Conservation (phyloP, 306 rosid genomes). For the Corylus avellana region DNA sequence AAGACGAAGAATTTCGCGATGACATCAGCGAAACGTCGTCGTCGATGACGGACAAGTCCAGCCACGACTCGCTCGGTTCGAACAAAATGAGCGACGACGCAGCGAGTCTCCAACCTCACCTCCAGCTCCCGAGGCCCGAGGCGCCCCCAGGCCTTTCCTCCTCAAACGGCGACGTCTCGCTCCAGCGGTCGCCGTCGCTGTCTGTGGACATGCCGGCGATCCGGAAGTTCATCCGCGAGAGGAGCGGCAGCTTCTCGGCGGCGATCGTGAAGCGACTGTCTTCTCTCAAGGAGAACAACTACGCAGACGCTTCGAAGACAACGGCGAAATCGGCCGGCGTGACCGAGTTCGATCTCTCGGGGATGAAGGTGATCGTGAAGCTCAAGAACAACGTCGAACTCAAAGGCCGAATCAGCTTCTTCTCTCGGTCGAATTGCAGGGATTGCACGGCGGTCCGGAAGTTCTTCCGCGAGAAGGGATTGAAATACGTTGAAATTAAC, state of each 20-base stretch:
- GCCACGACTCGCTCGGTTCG: background rate
- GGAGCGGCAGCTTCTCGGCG: slow-evolving; percentile 54
- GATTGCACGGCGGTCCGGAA: slow-evolving; percentile 84
- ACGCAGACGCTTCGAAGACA: slow-evolving; percentile 11
- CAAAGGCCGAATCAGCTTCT: slow-evolving; percentile 83
- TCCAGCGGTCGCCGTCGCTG: slow-evolving; percentile 13
- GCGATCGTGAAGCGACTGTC: slow-evolving; percentile 62
- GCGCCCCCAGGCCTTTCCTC: slow-evolving; percentile 47
- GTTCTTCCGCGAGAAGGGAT: slow-evolving; percentile 60
- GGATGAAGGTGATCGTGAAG: slow-evolving; percentile 59
- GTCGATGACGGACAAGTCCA: background rate
- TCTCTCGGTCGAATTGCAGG: slow-evolving; percentile 78
- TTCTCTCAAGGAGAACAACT: slow-evolving; percentile 39
- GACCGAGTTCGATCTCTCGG: slow-evolving; percentile 71
- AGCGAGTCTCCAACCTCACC: slow-evolving; percentile 47
- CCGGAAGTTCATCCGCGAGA: slow-evolving; percentile 64
- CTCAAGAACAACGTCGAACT: slow-evolving; percentile 32
- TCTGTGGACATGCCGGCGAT: slow-evolving; percentile 52
- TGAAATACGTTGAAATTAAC: slow-evolving; percentile 79
- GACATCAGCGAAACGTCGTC: slow-evolving; percentile 21
- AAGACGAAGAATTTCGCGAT: background rate
- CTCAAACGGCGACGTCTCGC: slow-evolving; percentile 15
- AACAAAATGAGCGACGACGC: background rate
- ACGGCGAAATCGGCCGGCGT: slow-evolving; percentile 24
- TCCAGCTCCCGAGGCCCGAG: slow-evolving; percentile 71